Evolutionary conservation across 805 yeast genomes (phyloP).

Genomic region (Metschnikowia lunata): DNA sequence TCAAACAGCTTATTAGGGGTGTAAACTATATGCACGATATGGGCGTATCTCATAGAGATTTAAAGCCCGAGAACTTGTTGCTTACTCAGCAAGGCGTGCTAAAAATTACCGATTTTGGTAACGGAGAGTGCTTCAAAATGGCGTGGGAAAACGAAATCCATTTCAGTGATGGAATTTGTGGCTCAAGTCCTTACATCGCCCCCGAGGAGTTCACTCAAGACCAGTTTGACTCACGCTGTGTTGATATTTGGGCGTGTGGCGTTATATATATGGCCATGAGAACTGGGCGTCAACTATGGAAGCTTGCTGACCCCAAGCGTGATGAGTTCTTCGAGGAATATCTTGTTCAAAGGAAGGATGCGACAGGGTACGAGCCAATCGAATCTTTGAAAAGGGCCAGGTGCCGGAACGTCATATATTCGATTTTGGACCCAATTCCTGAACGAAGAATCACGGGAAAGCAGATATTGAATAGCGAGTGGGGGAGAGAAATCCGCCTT

Average conservation of each 20-base stretch:
- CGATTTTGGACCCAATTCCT: conserved; percentile 90
- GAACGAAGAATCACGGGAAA: conserved; percentile 79
- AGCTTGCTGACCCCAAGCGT: conserved; percentile 63
- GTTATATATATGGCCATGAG: conserved; percentile 92
- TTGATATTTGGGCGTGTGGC: conserved; percentile 92
- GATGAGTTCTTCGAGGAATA: conserved; percentile 81
- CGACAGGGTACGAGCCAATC: conserved; percentile 87
- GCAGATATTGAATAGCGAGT: conserved; percentile 86
- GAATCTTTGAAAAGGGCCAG: conserved; percentile 79
- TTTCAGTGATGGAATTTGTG: conserved; percentile 72
- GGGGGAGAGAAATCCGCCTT: conserved; percentile 87
- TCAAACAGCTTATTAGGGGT: conserved; percentile 79
- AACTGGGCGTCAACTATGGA: conserved; percentile 92
- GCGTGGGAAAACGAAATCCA: conserved; percentile 78
- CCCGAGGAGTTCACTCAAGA: conserved; percentile 72
- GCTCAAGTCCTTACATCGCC: conserved; percentile 85
- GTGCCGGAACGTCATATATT: conserved; percentile 89
- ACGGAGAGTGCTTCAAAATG: conserved; percentile 75
- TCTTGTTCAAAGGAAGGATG: conserved; percentile 71
- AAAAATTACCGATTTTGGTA: conserved; percentile 87
- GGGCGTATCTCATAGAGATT: conserved; percentile 87
- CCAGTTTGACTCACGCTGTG: conserved; percentile 75
- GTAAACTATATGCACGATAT: conserved; percentile 84
- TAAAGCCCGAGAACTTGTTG: conserved; percentile 82
- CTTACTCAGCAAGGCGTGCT: conserved; percentile 67